phyloP scores from a whole-genome alignment of 768 basidiomycete genomes.

The Jaapia argillacea region DNA sequence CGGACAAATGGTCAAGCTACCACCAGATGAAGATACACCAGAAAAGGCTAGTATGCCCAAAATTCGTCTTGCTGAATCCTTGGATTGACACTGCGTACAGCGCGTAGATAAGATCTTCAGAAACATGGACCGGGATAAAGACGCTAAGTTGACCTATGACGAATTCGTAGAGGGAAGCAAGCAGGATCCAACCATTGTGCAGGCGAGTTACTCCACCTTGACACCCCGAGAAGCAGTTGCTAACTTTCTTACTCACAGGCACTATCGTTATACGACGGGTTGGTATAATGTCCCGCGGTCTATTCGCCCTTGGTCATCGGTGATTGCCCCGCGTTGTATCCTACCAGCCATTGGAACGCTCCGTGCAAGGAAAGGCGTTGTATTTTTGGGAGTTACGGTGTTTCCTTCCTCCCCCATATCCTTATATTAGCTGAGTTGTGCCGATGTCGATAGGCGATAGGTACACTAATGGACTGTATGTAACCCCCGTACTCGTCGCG shows the following conservation, averaged over 20 bases:
- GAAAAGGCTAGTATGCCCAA: conserved; percentile 62
- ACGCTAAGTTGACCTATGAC: conserved; percentile 86
- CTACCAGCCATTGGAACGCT: too few relatives aligned
- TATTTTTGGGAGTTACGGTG: too few relatives aligned
- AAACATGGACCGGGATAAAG: conserved; percentile 95
- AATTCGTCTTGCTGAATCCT: background rate
- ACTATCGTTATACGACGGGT: conserved; percentile 87
- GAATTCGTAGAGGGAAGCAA: conserved; percentile 99
- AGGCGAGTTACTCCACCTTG: conserved; percentile 39
- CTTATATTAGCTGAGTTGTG: too few relatives aligned
- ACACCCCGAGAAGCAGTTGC: conserved; percentile 4
- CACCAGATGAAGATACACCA: conserved; percentile 98
- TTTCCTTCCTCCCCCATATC: too few relatives aligned
- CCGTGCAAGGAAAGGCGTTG: too few relatives aligned
- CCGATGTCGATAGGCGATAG: too few relatives aligned
- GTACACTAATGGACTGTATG: too few relatives aligned
- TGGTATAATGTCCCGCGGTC: conserved; percentile 43
- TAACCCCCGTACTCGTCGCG: too few relatives aligned
- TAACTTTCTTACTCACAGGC: conserved; percentile 40
- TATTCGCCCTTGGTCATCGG: conserved; percentile 4
- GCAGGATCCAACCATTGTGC: conserved; percentile 98
- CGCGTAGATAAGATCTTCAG: conserved; percentile 98
- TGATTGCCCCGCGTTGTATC: conserved; percentile 1
- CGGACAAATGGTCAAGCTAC: conserved; percentile 96
- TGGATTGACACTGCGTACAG: conserved; percentile 29